Evolutionary conservation across 495 filamentous ascomycete genomes (phyloP).

Genomic region (Amniculicola lignicola): DNA sequence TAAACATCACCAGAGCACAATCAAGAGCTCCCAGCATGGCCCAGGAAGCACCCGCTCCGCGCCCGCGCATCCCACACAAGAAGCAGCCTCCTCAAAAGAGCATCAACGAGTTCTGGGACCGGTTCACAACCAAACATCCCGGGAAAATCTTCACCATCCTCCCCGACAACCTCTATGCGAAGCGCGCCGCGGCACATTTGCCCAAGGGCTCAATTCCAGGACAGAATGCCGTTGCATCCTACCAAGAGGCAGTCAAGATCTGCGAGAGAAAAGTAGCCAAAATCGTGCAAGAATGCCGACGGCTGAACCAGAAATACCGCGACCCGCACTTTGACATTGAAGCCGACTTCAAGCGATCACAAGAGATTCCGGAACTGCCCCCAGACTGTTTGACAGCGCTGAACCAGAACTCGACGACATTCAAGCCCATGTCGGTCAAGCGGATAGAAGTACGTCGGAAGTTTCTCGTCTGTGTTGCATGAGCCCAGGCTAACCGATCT

Average conservation of each 20-base stretch:
- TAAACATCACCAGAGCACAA: constrained; percentile 29
- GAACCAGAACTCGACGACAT: constrained; percentile 24
- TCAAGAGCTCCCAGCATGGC: constrained; percentile 28
- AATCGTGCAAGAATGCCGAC: constrained; percentile 76
- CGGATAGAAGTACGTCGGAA: constrained; percentile 37
- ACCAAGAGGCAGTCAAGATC: constrained; percentile 65
- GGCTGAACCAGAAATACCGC: constrained; percentile 85
- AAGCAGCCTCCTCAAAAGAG: constrained; percentile 63
- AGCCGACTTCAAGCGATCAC: constrained; percentile 63
- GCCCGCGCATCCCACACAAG: constrained; percentile 22
- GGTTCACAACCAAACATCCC: constrained; percentile 64
- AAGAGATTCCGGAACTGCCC: constrained; percentile 56
- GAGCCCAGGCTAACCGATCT: constrained; percentile 5
- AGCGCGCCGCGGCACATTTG: constrained; percentile 53
- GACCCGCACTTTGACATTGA: constrained; percentile 90
- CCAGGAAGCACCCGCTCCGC: constrained; percentile 15
- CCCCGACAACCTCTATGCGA: constrained; percentile 69
- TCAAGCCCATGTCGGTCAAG: constrained; percentile 39
- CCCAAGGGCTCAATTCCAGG: constrained; percentile 53
- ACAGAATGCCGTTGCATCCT: constrained; percentile 60
- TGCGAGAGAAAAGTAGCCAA: constrained; percentile 74
- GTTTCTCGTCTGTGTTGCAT: constrained; percentile 8
- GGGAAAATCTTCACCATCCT: constrained; percentile 68
- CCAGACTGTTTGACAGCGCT: constrained; percentile 49
- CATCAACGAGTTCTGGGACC: constrained; percentile 75